Conservation (phyloP, 1,284 basidiomycete species). For the Moesziomyces parantarcticus region DNA sequence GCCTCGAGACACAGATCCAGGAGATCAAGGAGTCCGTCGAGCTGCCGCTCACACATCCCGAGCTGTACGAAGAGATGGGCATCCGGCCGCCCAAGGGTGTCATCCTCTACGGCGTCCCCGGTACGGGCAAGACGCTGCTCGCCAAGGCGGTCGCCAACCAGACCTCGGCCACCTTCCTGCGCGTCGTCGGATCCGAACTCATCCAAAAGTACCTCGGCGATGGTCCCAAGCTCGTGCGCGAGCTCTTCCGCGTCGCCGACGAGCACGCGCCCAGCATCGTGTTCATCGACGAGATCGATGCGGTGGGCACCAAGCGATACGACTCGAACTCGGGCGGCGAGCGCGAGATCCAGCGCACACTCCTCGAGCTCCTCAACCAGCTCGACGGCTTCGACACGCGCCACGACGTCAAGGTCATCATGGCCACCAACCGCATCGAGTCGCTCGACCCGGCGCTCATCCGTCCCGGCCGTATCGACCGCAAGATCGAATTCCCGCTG, state of each 20-base stretch:
- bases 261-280: constrained; percentile 70
- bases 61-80: constrained; percentile 99
- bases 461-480: constrained; percentile 97
- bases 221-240: constrained; percentile 72
- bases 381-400: constrained; percentile 99
- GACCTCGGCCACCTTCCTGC: constrained; percentile 97
- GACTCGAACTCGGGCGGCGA: constrained; percentile 70
- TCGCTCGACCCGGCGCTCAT: constrained; percentile 95
- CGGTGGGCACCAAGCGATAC: constrained; percentile 70
- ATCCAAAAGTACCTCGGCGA: constrained; percentile 99
- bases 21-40: constrained; percentile 99
- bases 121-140: constrained; percentile 96
- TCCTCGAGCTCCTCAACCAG: constrained; percentile 73
- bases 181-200: constrained; percentile 96
- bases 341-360: constrained; percentile 70
- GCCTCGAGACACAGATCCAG: constrained; percentile 94
- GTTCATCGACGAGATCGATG: constrained; percentile 71
- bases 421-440: constrained; percentile 91
- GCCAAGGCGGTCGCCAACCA: constrained; percentile 99
- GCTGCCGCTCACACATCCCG: constrained; percentile 95
- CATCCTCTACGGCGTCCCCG: constrained; percentile 97
- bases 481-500: constrained; percentile 79
- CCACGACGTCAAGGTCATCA: constrained; percentile 92
- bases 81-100: constrained; percentile 99
- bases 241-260: constrained; percentile 70